These are phyloP conservation scores for Agastache rugosa DNA, from an alignment of 257 asterid species.

Conservation along the genomic window DNA sequence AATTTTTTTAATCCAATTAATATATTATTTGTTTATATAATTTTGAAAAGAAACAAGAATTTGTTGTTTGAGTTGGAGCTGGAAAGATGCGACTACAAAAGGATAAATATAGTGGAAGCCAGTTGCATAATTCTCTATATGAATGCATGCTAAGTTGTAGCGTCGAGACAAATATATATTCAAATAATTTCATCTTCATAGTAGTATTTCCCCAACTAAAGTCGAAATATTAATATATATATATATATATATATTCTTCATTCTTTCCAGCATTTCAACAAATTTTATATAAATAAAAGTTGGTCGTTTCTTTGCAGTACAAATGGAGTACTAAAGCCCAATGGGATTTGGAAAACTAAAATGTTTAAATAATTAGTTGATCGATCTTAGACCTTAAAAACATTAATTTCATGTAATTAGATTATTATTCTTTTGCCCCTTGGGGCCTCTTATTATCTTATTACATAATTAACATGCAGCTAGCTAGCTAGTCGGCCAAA, in stretches of 20 bases:
- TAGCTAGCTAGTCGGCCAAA: conserved; percentile 2
- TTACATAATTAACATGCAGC: not conserved
- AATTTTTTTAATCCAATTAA: too few relatives aligned
- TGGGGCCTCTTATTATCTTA: not conserved
- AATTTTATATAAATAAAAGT: not conserved
- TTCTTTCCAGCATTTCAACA: not conserved
- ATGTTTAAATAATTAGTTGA: not conserved
- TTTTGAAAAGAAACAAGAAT: not conserved
- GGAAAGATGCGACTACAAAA: not conserved
- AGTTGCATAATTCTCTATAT: not conserved
- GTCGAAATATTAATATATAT: not conserved
- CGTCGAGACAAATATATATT: not conserved
- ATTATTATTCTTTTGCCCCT: not conserved
- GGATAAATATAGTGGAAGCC: not conserved
- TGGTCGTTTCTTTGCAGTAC: not conserved
- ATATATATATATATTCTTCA: not conserved
- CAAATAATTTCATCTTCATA: not conserved
- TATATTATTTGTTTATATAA: too few relatives aligned
- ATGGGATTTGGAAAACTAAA: not conserved
- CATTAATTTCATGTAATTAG: not conserved
- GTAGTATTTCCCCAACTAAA: not conserved
- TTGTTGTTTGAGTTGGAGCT: not conserved
- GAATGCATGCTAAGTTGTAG: not conserved
- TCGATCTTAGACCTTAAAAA: not conserved
- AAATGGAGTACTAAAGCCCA: not conserved